Conservation (phyloP, 441 rosid genomes). For the Arabidopsis hybrid region DNA sequence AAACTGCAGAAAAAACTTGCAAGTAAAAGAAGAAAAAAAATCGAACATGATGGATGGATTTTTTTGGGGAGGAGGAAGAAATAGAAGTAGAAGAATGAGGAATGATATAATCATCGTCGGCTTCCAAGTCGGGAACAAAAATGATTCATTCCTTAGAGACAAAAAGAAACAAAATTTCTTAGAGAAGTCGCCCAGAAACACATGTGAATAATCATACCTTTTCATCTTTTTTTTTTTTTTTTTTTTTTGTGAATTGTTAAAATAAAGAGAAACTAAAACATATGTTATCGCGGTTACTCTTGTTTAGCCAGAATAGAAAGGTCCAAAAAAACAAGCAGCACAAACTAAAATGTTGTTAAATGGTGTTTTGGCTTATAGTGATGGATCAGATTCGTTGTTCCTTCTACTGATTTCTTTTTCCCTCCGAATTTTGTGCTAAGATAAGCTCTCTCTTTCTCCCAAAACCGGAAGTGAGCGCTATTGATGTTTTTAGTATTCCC, state of each 20-base stretch:
- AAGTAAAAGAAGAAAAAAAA: background rate
- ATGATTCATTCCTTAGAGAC: background rate
- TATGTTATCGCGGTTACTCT: background rate
- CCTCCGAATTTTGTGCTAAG: background rate
- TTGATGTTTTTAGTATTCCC: background rate
- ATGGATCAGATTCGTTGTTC: background rate
- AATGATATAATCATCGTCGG: background rate
- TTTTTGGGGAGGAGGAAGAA: conserved; percentile 4
- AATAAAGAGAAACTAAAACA: no score
- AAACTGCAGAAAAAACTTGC: background rate
- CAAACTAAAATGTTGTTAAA: no score
- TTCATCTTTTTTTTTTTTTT: no score
- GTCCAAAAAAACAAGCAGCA: background rate
- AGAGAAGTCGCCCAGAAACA: background rate
- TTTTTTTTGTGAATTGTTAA: background rate
- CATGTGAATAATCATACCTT: no score
- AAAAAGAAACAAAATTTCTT: background rate
- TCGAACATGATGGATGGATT: conserved; percentile 4
- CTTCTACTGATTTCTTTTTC: background rate
- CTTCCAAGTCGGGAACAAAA: background rate
- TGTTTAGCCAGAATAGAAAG: background rate
- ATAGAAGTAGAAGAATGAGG: background rate
- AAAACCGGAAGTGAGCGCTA: background rate
- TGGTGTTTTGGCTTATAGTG: background rate
- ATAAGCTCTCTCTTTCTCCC: background rate